These are phyloP conservation scores for Guyanaporus albipodus DNA, from an alignment of 768 basidiomycete genomes.

Conservation along the genomic window DNA sequence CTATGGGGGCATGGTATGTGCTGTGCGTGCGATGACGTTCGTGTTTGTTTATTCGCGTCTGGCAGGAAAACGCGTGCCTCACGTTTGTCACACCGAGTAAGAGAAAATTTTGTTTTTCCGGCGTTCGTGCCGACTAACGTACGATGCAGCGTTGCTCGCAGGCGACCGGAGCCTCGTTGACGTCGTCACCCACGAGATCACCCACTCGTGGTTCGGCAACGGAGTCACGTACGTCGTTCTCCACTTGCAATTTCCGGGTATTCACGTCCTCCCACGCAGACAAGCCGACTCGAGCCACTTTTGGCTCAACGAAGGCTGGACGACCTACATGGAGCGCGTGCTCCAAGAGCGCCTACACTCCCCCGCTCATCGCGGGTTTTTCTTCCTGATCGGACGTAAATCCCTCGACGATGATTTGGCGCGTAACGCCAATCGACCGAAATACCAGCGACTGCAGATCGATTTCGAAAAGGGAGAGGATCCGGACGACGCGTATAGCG, in stretches of 20 bases:
- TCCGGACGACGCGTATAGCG: constrained; percentile 72
- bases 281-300: constrained; percentile 43
- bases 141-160: constrained; percentile 60
- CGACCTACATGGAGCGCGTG: constrained; percentile 87
- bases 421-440: constrained; percentile 54
- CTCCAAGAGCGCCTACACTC: constrained; percentile 67
- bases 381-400: constrained; percentile 73
- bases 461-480: constrained; percentile 70
- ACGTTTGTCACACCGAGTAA: constrained; percentile 56
- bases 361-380: constrained; percentile 75
- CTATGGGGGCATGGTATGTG: constrained; percentile 78
- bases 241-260: neutral
- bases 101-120: constrained; percentile 11
- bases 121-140: neutral
- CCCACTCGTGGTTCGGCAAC: constrained; percentile 89
- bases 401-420: constrained; percentile 65
- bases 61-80: neutral
- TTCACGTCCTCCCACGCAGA: neutral
- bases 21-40: neutral
- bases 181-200: constrained; percentile 84
- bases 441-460: constrained; percentile 75
- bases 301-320: constrained; percentile 94
- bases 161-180: constrained; percentile 86
- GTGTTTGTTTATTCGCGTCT: neutral
- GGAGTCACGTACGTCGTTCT: constrained; percentile 59